A percentile compares a stretch with the other conserved stretches of the same genome.
Conservation (phyloP, 805 yeast genomes). For the Kazachstania taianensis region DNA sequence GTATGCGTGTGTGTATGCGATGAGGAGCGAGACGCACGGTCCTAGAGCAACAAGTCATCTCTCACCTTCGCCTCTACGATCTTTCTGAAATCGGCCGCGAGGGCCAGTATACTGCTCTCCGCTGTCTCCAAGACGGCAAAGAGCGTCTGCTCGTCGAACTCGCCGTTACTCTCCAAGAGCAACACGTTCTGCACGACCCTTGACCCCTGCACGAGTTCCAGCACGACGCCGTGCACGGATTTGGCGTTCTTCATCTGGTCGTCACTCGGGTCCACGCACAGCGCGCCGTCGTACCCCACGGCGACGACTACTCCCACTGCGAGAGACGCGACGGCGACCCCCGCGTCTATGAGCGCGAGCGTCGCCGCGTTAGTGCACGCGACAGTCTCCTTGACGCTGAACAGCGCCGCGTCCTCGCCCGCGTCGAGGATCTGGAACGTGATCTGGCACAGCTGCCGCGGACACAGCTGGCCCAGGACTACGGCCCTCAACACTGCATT, state of each 20-base stretch:
- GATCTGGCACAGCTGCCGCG: constrained; percentile 68
- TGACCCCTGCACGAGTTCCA: constrained; percentile 39
- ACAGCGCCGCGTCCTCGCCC: constrained; percentile 21
- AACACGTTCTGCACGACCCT: constrained; percentile 43
- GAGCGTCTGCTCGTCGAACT: constrained; percentile 48
- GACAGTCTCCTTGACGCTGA: constrained; percentile 44
- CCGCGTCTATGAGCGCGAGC: constrained; percentile 73
- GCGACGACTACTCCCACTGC: constrained; percentile 49
- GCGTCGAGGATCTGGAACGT: constrained; percentile 54
- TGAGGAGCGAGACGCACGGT: no score
- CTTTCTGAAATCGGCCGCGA: constrained; percentile 39
- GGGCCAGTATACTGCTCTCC: constrained; percentile 35
- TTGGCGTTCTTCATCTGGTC: constrained; percentile 34
- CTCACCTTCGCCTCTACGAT: constrained; percentile 37
- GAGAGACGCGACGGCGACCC: constrained; percentile 55
- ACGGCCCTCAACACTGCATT: constrained; percentile 50
- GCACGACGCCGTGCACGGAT: constrained; percentile 61
- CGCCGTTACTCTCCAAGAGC: constrained; percentile 65
- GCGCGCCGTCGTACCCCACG: constrained; percentile 22
- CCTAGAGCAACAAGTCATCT: no score
- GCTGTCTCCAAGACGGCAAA: constrained; percentile 44
- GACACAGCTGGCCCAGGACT: constrained; percentile 54
- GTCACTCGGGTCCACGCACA: constrained; percentile 38
- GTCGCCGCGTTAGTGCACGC: constrained; percentile 64
- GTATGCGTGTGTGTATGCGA: no score